Conservation (phyloP, 805 yeast species). For the Candida succiphila region DNA sequence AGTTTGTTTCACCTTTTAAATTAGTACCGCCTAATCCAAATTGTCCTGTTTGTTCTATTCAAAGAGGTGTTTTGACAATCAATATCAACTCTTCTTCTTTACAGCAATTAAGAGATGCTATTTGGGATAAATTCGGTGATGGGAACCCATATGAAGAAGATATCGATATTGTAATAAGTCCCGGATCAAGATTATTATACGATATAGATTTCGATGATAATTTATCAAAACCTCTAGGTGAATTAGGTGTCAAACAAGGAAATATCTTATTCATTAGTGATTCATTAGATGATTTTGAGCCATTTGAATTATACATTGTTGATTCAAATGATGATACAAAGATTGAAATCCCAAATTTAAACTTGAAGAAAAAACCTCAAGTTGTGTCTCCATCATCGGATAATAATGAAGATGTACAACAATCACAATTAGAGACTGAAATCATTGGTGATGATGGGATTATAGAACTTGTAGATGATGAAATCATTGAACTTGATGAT, state of each 20-base stretch:
- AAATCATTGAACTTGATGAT: constrained; percentile 8
- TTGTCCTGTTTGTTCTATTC: constrained; percentile 61
- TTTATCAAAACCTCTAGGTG: constrained; percentile 32
- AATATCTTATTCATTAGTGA: constrained; percentile 64
- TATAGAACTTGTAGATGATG: constrained; percentile 4
- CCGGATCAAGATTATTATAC: constrained; percentile 55
- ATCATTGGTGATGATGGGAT: constrained; percentile 7
- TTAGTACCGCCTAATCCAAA: constrained; percentile 52
- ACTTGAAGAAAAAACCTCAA: constrained; percentile 11
- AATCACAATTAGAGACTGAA: no score
- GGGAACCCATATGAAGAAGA: constrained; percentile 49
- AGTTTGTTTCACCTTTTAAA: constrained; percentile 55
- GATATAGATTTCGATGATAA: constrained; percentile 89
- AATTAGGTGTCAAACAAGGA: constrained; percentile 50
- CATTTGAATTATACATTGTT: constrained; percentile 44
- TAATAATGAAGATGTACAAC: no score
- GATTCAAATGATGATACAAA: neutral
- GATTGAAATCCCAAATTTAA: constrained; percentile 13
- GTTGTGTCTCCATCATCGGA: no score
- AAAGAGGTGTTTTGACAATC: constrained; percentile 39
- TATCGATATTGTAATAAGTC: constrained; percentile 37
- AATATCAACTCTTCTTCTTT: constrained; percentile 27
- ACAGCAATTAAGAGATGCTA: constrained; percentile 36
- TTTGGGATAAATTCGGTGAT: constrained; percentile 35
- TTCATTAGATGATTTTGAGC: constrained; percentile 60